These are phyloP conservation scores for Pichia cephalocereana DNA, from an alignment of 805 yeast species.

Conservation along the genomic window DNA sequence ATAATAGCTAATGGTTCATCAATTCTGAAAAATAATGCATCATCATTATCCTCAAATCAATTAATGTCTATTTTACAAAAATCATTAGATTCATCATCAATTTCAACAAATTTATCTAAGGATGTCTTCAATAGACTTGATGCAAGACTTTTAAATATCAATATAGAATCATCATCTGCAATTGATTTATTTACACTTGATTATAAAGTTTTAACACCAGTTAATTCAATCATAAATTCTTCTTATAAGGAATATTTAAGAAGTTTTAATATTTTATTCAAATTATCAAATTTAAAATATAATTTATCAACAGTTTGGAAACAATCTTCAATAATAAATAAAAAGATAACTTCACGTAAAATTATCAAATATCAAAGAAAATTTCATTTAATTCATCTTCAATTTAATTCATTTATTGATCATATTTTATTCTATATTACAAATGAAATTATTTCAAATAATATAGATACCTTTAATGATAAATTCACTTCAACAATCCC, in stretches of 20 bases:
- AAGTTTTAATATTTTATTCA: constrained; percentile 81
- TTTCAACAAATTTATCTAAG: constrained; percentile 29
- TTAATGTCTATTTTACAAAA: constrained; percentile 57
- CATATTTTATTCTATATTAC: constrained; percentile 33
- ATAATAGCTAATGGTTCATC: constrained; percentile 47
- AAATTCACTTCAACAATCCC: constrained; percentile 10
- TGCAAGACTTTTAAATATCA: constrained; percentile 70
- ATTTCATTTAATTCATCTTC: constrained; percentile 30
- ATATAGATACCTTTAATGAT: constrained; percentile 22
- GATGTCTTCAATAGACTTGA: constrained; percentile 52
- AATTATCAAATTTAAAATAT: constrained; percentile 53
- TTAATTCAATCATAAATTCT: constrained; percentile 46
- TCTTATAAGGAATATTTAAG: constrained; percentile 56
- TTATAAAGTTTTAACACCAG: constrained; percentile 45
- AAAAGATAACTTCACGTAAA: background rate
- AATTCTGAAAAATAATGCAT: constrained; percentile 52
- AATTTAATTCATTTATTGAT: constrained; percentile 33
- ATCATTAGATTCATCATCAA: constrained; percentile 48
- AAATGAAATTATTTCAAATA: constrained; percentile 38
- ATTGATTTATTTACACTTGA: constrained; percentile 93
- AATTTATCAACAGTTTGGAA: constrained; percentile 44
- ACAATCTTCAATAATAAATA: constrained; percentile 8
- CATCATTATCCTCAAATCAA: constrained; percentile 53
- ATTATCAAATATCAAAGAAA: constrained; percentile 13
- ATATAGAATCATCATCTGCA: constrained; percentile 49